A percentile compares a stretch with the other conserved stretches of the same genome.
These are phyloP conservation scores for Mycena amicta DNA, from an alignment of 768 basidiomycete species.

Conservation along the genomic window DNA sequence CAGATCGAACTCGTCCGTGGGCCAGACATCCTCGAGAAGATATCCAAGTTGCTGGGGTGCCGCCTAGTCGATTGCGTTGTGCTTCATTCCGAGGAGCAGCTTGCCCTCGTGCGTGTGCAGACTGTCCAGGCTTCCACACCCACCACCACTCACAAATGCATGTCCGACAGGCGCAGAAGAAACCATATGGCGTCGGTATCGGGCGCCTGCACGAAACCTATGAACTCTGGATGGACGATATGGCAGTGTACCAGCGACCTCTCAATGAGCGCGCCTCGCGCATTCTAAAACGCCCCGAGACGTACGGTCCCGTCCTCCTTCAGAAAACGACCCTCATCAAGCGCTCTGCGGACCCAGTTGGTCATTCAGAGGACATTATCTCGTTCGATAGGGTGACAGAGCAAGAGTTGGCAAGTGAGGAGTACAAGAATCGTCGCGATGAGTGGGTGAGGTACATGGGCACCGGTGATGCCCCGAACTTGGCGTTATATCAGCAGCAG, in stretches of 20 bases:
- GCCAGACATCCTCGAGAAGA: conserved; percentile 11
- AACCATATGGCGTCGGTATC: conserved; percentile 20
- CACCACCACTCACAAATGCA: neutral
- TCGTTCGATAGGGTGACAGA: conserved; percentile 20
- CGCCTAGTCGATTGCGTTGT: conserved; percentile 7
- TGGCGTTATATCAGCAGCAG: too few relatives aligned
- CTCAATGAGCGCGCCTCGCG: conserved; percentile 22
- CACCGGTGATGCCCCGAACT: neutral
- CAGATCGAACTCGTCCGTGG: conserved; percentile 17
- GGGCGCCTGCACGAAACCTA: conserved; percentile 26
- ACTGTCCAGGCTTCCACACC: neutral
- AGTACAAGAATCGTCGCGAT: conserved; percentile 16
- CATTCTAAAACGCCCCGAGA: conserved; percentile 15
- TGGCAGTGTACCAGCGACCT: conserved; percentile 16
- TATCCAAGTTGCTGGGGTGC: conserved; percentile 15
- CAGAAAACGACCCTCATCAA: conserved; percentile 23
- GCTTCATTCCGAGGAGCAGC: conserved; percentile 24
- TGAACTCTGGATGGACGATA: conserved; percentile 23
- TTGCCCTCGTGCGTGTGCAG: too few relatives aligned
- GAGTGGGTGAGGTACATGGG: conserved; percentile 14
- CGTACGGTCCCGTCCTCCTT: conserved; percentile 18
- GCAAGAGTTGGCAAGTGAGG: conserved; percentile 16
- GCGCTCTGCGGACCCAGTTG: neutral
- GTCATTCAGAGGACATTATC: conserved; percentile 14
- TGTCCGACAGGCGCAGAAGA: conserved; percentile 15